Base-by-base conservation (phyloP, 805 yeast genomes). In the Candida silvatica region DNA sequence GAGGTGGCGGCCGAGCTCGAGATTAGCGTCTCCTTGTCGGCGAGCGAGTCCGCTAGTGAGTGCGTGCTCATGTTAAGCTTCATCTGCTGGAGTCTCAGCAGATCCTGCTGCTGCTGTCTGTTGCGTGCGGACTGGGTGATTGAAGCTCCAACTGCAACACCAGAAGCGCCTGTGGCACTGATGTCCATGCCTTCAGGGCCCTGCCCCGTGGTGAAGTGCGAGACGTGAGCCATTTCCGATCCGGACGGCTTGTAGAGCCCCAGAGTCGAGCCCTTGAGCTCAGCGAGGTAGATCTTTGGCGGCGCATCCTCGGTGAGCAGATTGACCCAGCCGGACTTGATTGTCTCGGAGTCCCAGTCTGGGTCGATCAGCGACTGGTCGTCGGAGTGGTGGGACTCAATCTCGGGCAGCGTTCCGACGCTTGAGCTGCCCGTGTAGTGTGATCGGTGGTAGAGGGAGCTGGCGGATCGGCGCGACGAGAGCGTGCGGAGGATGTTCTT, bases 201-300 rank as follows among this genome's bases (percentile, higher is more conserved):
- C 5, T 22, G 20, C 3, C 17, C 35, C 12, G 23, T 15, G 17
- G 26, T 17, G 23, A 32, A 32, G 17, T 24, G 12, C 3, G 29
- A 17, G 9, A 22, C 26, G 14, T 12, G 6, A 9, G 35, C 67
- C 19, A 74, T 37, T 19, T 63, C 74, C 18, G 61, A 55, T n/a
- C n/a, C n/a, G 2, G 69, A 78, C 25, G 75, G 67, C 52, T 74
- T 80, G 61, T 71, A 82, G 14, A 87, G 54, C 36, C 66, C 64
- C 35, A 87, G 57, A 29, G 65, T 62, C 2, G 87, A 73, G 15
- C 95, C 95, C 46, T 68, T 73, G 38, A 87, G 59, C 47, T 77
- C 84, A 0, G 81, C 86, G 34, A 80, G 65, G 37, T 64, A 73
- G 22, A 84, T 53, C 39, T 69, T 59, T 54, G 68, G 44, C 20